Conservation (phyloP, 805 yeast genomes). For the Middelhovenomyces tepae region DNA sequence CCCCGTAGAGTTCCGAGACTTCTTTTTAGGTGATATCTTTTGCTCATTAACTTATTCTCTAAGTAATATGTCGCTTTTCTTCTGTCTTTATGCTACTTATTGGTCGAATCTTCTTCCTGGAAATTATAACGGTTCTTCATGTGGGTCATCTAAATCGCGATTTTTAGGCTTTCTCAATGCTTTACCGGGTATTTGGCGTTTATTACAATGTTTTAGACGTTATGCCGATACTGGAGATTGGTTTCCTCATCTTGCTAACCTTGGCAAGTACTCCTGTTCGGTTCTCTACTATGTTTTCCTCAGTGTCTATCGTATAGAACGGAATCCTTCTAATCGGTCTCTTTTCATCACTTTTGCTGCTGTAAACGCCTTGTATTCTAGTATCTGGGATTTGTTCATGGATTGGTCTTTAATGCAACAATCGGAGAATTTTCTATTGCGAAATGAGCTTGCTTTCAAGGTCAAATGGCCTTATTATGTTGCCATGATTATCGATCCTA, state of each 20-base stretch:
- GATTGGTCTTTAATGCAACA: constrained; percentile 88
- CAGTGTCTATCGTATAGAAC: constrained; percentile 68
- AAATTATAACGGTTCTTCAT: constrained; percentile 13
- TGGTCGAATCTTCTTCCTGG: constrained; percentile 43
- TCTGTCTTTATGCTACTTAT: constrained; percentile 67
- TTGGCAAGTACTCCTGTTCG: constrained; percentile 63
- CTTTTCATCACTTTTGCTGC: constrained; percentile 66
- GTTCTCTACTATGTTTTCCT: constrained; percentile 61
- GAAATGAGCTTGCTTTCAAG: constrained; percentile 63
- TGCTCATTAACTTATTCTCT: constrained; percentile 83
- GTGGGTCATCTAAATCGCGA: constrained; percentile 45
- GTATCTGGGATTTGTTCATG: constrained; percentile 88
- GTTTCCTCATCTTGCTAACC: constrained; percentile 93
- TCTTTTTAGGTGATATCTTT: constrained; percentile 84
- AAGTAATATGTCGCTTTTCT: constrained; percentile 76
- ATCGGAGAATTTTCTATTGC: constrained; percentile 46
- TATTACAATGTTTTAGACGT: constrained; percentile 85
- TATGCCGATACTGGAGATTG: constrained; percentile 87
- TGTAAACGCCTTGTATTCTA: constrained; percentile 58
- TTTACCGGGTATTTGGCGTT: constrained; percentile 84
- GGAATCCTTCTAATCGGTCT: constrained; percentile 35
- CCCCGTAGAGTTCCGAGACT: constrained; percentile 93
- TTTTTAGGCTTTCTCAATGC: constrained; percentile 76
- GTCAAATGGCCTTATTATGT: constrained; percentile 55
- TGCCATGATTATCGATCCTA: constrained; percentile 65